Evolutionary conservation across 768 basidiomycete species (phyloP).

Genomic region (Jaapia argillacea): DNA sequence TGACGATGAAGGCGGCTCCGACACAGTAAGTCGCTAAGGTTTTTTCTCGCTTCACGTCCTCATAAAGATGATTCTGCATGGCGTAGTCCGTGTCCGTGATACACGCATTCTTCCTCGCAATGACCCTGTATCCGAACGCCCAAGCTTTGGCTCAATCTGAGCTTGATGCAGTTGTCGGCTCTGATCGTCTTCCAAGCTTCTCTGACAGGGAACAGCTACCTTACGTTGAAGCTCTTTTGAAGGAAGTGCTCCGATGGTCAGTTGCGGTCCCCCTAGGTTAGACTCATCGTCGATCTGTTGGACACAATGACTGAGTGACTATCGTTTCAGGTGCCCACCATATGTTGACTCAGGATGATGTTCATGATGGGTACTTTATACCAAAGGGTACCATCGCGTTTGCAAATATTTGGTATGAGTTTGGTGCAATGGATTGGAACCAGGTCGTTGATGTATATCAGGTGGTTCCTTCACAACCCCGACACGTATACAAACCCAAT

Average conservation of each 20-base stretch:
- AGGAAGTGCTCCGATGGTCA: too few relatives aligned
- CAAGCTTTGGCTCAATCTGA: conserved; percentile 19
- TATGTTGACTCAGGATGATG: conserved; percentile 12
- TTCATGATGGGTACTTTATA: conserved; percentile 11
- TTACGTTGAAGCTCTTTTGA: too few relatives aligned
- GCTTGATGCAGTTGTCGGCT: conserved; percentile 12
- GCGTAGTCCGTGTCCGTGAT: conserved; percentile 7
- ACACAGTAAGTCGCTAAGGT: conserved; percentile 8
- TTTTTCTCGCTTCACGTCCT: too few relatives aligned
- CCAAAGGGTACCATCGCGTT: conserved; percentile 12
- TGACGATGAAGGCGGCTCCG: too few relatives aligned
- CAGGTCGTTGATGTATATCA: neutral
- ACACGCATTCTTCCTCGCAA: conserved; percentile 12
- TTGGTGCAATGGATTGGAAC: neutral
- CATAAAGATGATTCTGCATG: too few relatives aligned
- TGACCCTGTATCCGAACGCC: conserved; percentile 16
- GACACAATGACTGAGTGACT: too few relatives aligned
- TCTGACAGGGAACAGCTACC: too few relatives aligned
- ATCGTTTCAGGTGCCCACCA: too few relatives aligned
- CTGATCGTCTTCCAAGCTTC: too few relatives aligned
- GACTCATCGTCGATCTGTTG: too few relatives aligned
- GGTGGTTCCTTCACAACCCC: conserved; percentile 5
- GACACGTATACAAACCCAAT: conserved; percentile 7
- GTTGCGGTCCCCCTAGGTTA: too few relatives aligned
- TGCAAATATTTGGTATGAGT: conserved; percentile 11